Evolutionary conservation across 2,329 filamentous ascomycete species (phyloP).

Genomic region (Coleophoma cylindrospora): DNA sequence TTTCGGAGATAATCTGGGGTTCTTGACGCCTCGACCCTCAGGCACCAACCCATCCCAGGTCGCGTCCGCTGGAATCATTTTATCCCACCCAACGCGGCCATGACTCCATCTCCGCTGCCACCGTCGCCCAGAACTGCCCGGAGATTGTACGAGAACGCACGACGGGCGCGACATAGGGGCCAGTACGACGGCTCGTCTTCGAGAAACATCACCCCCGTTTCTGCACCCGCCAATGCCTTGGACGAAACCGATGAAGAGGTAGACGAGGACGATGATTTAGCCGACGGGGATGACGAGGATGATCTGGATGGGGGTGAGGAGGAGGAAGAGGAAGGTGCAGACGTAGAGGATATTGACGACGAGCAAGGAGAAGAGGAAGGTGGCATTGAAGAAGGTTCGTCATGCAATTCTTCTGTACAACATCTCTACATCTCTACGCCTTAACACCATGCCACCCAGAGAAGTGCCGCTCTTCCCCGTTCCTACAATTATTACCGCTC

Average conservation of each 20-base stretch:
- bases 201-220: neutral
- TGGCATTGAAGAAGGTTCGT: conserved; percentile 22
- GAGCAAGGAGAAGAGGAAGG: conserved; percentile 33
- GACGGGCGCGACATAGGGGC: neutral
- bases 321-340: conserved; percentile 22
- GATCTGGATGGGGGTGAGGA: conserved; percentile 8
- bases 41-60: too few species aligned
- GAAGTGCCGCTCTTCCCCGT: neutral
- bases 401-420: neutral
- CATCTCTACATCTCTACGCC: neutral
- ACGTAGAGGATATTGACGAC: conserved; percentile 22
- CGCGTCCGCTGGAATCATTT: too few species aligned
- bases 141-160: neutral
- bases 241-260: conserved; percentile 13
- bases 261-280: conserved; percentile 13
- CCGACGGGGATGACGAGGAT: conserved; percentile 17
- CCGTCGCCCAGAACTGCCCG: neutral
- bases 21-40: too few species aligned
- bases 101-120: neutral
- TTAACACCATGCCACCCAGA: neutral
- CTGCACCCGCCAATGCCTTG: conserved; percentile 10
- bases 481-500: neutral
- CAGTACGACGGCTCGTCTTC: neutral
- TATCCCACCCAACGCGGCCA: neutral
- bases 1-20: too few species aligned